Percentiles rank a stretch among this genome's conserved stretches.
Evolutionary conservation across 352 stramenopile species (phyloP).

Genomic region (Achlya hypogyna): DNA sequence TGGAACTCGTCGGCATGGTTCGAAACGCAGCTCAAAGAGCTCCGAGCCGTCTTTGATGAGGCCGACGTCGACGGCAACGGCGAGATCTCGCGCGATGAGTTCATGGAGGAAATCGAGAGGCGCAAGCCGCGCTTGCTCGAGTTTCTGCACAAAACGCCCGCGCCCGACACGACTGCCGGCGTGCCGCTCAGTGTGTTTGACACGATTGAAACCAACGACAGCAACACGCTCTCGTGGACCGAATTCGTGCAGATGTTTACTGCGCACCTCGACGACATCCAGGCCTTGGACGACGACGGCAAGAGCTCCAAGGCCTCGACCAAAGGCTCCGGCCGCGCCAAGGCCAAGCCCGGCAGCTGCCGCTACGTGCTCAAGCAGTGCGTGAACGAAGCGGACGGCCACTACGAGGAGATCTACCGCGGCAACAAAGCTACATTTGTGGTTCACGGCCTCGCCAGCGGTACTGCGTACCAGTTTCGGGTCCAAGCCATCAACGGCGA

Average conservation of each 20-base stretch:
- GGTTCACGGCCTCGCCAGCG: conserved; percentile 69
- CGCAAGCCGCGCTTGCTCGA: conserved; percentile 60
- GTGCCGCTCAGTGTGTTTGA: conserved; percentile 75
- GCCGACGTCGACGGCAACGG: conserved; percentile 65
- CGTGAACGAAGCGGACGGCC: conserved; percentile 56
- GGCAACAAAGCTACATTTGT: conserved; percentile 55
- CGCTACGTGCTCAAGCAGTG: conserved; percentile 85
- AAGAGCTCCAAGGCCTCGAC: conserved; percentile 16
- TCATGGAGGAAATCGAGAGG: conserved; percentile 78
- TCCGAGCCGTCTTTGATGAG: conserved; percentile 74
- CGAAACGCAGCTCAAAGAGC: conserved; percentile 49
- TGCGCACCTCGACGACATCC: conserved; percentile 35
- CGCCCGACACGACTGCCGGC: conserved; percentile 11
- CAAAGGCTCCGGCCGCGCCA: conserved; percentile 18
- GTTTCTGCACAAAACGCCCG: conserved; percentile 60
- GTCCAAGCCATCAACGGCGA: conserved; percentile 80
- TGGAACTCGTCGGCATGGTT: conserved; percentile 73
- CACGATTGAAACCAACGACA: conserved; percentile 83
- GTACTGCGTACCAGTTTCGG: conserved; percentile 83
- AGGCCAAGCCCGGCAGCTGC: conserved; percentile 22
- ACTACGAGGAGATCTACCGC: conserved; percentile 83
- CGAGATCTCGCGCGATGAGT: conserved; percentile 69
- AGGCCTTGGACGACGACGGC: conserved; percentile 21
- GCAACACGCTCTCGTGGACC: conserved; percentile 78
- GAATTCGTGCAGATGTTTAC: conserved; percentile 79